Percentiles rank a stretch among this genome's conserved stretches.
These are phyloP conservation scores for Russula virescens DNA, from an alignment of 768 basidiomycete species.

Conservation along the genomic window DNA sequence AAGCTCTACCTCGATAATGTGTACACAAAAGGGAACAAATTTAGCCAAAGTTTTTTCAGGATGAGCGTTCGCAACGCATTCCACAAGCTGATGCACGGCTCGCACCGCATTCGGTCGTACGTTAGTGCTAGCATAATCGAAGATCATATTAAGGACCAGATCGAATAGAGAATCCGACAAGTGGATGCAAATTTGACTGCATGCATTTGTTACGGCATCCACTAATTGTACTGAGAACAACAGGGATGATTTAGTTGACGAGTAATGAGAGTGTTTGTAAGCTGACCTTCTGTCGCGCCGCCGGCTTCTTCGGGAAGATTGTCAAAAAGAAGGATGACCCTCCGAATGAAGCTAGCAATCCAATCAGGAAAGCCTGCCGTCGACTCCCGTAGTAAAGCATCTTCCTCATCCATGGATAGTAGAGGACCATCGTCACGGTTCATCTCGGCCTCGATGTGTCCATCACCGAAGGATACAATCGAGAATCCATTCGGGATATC, in stretches of 20 bases:
- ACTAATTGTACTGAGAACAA: slow-evolving; percentile 55
- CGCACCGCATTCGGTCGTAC: slow-evolving; percentile 83
- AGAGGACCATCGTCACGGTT: slow-evolving; percentile 34
- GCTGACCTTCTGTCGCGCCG: slow-evolving; percentile 57
- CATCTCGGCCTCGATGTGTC: background rate
- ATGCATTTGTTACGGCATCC: slow-evolving; percentile 69
- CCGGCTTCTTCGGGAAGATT: slow-evolving; percentile 82
- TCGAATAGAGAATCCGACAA: slow-evolving; percentile 71
- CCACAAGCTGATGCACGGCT: slow-evolving; percentile 79
- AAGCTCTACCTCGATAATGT: slow-evolving; percentile 67
- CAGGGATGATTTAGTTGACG: background rate
- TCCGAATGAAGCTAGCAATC: slow-evolving; percentile 73
- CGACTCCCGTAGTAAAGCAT: slow-evolving; percentile 61
- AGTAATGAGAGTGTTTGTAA: background rate
- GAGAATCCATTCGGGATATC: slow-evolving; percentile 25
- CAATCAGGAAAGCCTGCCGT: slow-evolving; percentile 76
- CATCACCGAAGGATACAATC: slow-evolving; percentile 32
- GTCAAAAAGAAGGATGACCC: slow-evolving; percentile 75
- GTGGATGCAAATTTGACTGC: slow-evolving; percentile 72
- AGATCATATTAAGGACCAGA: slow-evolving; percentile 76
- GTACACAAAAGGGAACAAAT: slow-evolving; percentile 68
- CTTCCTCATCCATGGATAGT: slow-evolving; percentile 62
- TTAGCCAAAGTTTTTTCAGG: slow-evolving; percentile 70
- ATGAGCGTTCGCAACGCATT: slow-evolving; percentile 78
- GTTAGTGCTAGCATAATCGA: slow-evolving; percentile 73